Conservation (phyloP, 495 filamentous ascomycete species). For the Penicillium ochrochloron region DNA sequence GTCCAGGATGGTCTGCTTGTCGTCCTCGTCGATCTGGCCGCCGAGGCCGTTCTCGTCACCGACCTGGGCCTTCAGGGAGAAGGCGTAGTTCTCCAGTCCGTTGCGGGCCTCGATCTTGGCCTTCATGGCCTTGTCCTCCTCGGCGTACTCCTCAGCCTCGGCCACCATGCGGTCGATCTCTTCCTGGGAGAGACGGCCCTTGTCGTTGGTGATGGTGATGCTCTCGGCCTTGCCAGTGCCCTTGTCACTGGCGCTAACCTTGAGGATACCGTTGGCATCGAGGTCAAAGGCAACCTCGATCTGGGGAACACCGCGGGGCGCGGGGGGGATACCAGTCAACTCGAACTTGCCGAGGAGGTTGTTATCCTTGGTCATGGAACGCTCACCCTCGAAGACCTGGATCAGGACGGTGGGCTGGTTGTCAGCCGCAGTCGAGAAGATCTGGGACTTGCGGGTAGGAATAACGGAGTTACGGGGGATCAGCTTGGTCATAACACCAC, state of each 20-base stretch:
- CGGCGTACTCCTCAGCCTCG: conserved; percentile 97
- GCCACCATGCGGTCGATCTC: conserved; percentile 99
- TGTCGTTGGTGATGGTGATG: conserved; percentile 99
- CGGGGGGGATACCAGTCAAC: conserved; percentile 94
- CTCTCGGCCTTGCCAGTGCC: conserved; percentile 97
- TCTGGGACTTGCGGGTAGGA: conserved; percentile 98
- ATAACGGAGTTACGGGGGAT: conserved; percentile 99
- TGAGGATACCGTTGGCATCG: conserved; percentile 99
- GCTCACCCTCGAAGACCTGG: conserved; percentile 99
- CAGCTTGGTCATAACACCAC: conserved; percentile 98
- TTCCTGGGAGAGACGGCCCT: conserved; percentile 96
- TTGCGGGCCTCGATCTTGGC: conserved; percentile 95
- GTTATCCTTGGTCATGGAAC: conserved; percentile 99
- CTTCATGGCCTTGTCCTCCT: conserved; percentile 97
- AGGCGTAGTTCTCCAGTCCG: conserved; percentile 93
- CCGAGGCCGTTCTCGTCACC: conserved; percentile 96
- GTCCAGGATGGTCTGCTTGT: conserved; percentile 96
- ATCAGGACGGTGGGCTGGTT: conserved; percentile 99
- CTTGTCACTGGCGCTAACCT: conserved; percentile 97
- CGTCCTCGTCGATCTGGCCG: conserved; percentile 97
- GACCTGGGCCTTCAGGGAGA: conserved; percentile 98
- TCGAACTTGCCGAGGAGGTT: conserved; percentile 99
- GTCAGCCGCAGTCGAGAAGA: conserved; percentile 99
- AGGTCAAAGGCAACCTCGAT: conserved; percentile 99
- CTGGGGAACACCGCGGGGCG: conserved; percentile 97